These are phyloP conservation scores for Trametes coccinea DNA, from an alignment of 768 basidiomycete genomes.

Conservation along the genomic window DNA sequence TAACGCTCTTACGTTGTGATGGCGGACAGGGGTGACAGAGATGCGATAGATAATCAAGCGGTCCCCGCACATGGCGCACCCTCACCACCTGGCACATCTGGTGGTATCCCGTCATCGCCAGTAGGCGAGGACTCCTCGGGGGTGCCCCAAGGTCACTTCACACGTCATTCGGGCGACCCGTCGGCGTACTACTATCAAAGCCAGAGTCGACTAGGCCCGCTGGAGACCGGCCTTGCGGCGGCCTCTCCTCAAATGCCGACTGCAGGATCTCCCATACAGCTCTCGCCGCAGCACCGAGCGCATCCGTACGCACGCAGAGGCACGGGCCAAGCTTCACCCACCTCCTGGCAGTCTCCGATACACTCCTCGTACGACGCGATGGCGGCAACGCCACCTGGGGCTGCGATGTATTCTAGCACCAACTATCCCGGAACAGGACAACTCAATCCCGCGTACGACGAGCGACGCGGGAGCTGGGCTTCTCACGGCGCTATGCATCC, in stretches of 20 bases:
- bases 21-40: conserved; percentile 25
- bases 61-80: conserved; percentile 9
- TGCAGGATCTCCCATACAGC: conserved; percentile 10
- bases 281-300: conserved; percentile 8
- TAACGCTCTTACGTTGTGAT: conserved; percentile 16
- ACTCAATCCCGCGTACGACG: conserved; percentile 19
- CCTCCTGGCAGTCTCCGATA: conserved; percentile 8
- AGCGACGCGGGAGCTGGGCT: conserved; percentile 20
- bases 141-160: conserved; percentile 20
- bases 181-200: conserved; percentile 16
- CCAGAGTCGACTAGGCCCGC: conserved; percentile 11
- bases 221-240: conserved; percentile 10
- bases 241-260: conserved; percentile 5
- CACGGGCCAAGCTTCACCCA: conserved; percentile 10
- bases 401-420: conserved; percentile 14
- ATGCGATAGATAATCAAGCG: conserved; percentile 28
- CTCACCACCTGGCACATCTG: conserved; percentile 10
- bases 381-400: conserved; percentile 4
- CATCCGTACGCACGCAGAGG: conserved; percentile 17
- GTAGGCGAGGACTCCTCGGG: conserved; percentile 28
- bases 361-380: conserved; percentile 12
- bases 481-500: conserved; percentile 14
- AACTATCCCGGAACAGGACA: conserved; percentile 6
- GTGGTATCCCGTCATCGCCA: conserved; percentile 10
- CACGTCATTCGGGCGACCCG: conserved; percentile 18